Conservation (phyloP, 2,329 filamentous ascomycete genomes). For the Xylariaceae sp. region DNA sequence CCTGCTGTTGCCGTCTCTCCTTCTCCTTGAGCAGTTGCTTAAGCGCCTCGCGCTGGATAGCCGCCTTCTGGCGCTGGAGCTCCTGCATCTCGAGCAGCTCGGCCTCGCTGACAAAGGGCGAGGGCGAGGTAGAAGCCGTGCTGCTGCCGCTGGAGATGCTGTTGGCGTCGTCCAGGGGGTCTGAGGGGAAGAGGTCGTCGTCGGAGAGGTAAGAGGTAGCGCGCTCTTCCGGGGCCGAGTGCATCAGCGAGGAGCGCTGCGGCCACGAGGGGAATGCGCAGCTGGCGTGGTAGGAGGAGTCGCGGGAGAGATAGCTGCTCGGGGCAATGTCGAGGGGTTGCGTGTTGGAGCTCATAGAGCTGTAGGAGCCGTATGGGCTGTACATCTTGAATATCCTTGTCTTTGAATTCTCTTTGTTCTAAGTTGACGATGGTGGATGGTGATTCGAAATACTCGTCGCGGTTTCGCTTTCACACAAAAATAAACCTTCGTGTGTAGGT, state of each 20-base stretch:
- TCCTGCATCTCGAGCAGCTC: slow-evolving; percentile 47
- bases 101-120: slow-evolving; percentile 38
- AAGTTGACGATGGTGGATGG: neutral
- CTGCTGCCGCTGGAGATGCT: slow-evolving; percentile 41
- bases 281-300: slow-evolving; percentile 27
- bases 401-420: neutral
- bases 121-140: slow-evolving; percentile 36
- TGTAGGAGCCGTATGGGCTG: slow-evolving; percentile 34
- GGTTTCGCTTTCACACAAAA: neutral
- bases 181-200: slow-evolving; percentile 55
- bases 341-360: slow-evolving; percentile 33
- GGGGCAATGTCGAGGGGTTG: slow-evolving; percentile 32
- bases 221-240: slow-evolving; percentile 31
- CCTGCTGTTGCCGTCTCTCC: slow-evolving; percentile 44
- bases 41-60: slow-evolving; percentile 48
- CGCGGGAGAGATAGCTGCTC: slow-evolving; percentile 28
- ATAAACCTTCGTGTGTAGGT: slow-evolving; percentile 3
- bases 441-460: neutral
- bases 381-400: slow-evolving; percentile 25
- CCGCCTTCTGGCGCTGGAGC: slow-evolving; percentile 46
- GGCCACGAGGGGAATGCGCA: slow-evolving; percentile 43
- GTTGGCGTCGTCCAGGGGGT: slow-evolving; percentile 44
- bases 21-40: slow-evolving; percentile 48
- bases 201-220: slow-evolving; percentile 56
- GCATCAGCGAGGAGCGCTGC: slow-evolving; percentile 34